Base-by-base conservation (phyloP, 306 rosid genomes). In the Adenanthera pavonina region DNA sequence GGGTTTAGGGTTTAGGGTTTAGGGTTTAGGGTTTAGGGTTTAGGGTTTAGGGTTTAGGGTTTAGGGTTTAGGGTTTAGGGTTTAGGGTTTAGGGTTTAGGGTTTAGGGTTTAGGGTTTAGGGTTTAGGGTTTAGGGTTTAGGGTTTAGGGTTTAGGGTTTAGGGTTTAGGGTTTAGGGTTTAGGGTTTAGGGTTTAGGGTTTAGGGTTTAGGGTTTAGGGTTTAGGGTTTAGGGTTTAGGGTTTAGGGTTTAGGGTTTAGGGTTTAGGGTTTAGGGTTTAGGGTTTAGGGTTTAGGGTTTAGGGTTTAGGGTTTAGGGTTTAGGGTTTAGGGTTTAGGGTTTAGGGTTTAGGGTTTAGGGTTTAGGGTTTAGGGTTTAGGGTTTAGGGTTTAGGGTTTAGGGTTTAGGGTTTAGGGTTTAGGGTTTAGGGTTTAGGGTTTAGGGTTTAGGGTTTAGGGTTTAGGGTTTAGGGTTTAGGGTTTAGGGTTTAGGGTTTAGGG, bases 241-340 rank as follows among this genome's bases (percentile, higher is more conserved):
- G 62, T 49, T 51, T 43, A 17, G 59, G 74, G 43, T 33, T 65
- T 16, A 9, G 66, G 62, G 25, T 34, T 65, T 14, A 17, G 17
- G 75, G 43, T 25, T 62, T 62, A 61, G 60, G 81, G 81, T 33
- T 48, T 66, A 49, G 65, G 65, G 75, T 33, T 66, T 74, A 16
- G 51, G 75, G 75, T 0, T 66, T 49, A 33, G 65, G 81, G 65
- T 48, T 66, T 66, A 15, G 48, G 75, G 65, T 17, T 66, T 66
- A 49, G 65, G 74, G 75, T 34, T 43, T 3, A 43, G 46, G 46
- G 3, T 43, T n/a, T n/a, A n/a, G n/a, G n/a, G n/a, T n/a, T n/a
- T n/a, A n/a, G n/a, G n/a, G n/a, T n/a, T n/a, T n/a, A 7, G 46
- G 46, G 46, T 43, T 43, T 43, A 43, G 46, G 5, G 54, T 49